Evolutionary conservation across 2,329 filamentous ascomycete species (phyloP), one percentile per base, ranked within the genome.

Genomic region (Plenodomus biglobosus): DNA sequence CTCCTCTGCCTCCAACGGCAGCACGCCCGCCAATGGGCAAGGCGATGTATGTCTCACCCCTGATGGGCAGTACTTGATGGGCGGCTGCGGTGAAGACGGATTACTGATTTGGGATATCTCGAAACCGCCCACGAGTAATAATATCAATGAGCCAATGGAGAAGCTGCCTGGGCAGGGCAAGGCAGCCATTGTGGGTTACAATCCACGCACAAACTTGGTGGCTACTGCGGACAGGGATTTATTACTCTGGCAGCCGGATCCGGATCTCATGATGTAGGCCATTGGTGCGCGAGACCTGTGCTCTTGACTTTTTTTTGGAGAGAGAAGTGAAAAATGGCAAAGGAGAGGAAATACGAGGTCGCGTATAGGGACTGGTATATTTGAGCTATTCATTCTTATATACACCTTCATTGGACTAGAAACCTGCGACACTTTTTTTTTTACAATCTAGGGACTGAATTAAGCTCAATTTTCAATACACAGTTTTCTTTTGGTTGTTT

Each of bases 161-260:
- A 83, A 82, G 39, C 75, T 88, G 39, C 83, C 86, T 35, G 85
- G 86, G 58, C 57, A 73, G 53, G 66, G 84, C 78, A 68, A 85
- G 73, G 84, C 84, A 3, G 87, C 87, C 1, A 81, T 95, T 11
- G 79, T 96, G 36, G 89, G 88, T 18, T 94, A 91, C 70, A 97
- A 96, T 68, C 94, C 92, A 20, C 82, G 92, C 41, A 94, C 87
- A 72, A 96, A 97, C 72, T 85, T 96, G 76, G 81, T 97, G 58
- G 92, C 90, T 8, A 94, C 87, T 38, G 94, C 90, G 3, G 92
- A 97, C 62, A 87, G 87, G 65, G 91, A 96, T 44, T 58, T 78
- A n/a, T 64, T 74, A 45, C 59, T 80, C 15, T 80, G 77, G 77
- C 57, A 76, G 50, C 76, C 76, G 17, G 76, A 78, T 60, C 60